Evolutionary conservation across 352 stramenopile species (phyloP).

Genomic region (Phytophthora tentaculata): DNA sequence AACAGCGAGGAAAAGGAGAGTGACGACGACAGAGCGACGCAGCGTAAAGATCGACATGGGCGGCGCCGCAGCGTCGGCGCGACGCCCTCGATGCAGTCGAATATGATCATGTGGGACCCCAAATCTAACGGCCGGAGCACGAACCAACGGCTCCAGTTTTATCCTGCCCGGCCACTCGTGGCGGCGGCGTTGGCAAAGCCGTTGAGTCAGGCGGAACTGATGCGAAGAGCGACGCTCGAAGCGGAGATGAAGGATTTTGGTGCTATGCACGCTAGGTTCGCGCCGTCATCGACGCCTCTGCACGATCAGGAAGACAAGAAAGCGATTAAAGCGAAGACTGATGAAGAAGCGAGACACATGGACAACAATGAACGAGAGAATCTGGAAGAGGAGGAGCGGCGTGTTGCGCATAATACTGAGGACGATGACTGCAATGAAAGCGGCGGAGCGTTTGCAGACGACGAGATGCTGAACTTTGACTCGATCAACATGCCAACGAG

Average conservation of each 20-base stretch:
- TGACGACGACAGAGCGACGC: constrained; percentile 9
- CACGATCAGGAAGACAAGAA: constrained; percentile 34
- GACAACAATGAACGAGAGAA: constrained; percentile 46
- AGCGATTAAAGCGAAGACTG: constrained; percentile 7
- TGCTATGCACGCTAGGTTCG: constrained; percentile 41
- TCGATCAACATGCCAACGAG: constrained; percentile 45
- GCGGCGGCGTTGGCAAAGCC: constrained; percentile 33
- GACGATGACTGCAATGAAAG: constrained; percentile 14
- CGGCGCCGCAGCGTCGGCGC: constrained; percentile 25
- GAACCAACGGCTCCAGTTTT: constrained; percentile 45
- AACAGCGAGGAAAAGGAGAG: constrained; percentile 25
- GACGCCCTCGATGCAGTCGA: constrained; percentile 19
- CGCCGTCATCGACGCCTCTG: constrained; percentile 6
- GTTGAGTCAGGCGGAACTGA: constrained; percentile 35
- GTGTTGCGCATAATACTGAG: constrained; percentile 13
- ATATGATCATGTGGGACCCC: constrained; percentile 38
- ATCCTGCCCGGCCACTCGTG: constrained; percentile 34
- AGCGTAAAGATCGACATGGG: neutral
- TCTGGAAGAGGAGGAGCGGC: constrained; percentile 43
- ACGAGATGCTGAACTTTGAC: constrained; percentile 58
- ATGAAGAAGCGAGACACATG: constrained; percentile 24
- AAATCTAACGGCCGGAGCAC: constrained; percentile 7
- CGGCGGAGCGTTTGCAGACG: constrained; percentile 2
- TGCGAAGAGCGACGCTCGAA: constrained; percentile 30
- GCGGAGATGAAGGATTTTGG: constrained; percentile 30